phyloP scores from a whole-genome alignment of 202 grass and related monocot species.

The Thinopyrum obtusiflorum region DNA sequence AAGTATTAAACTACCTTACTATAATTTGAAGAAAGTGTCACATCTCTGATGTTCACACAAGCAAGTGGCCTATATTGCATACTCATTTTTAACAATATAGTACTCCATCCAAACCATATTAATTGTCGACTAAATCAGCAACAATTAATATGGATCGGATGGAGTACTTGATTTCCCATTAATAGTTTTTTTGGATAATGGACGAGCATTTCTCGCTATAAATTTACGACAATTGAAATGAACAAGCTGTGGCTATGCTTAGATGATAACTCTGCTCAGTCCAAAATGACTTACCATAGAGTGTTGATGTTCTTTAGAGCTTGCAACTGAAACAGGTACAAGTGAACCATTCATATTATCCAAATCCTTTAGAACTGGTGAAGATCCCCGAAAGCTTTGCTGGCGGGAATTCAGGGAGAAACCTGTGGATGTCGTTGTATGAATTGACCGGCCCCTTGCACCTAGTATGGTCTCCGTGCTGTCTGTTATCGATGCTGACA shows the following conservation, averaged over 20 bases:
- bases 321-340: not conserved
- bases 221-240: too few relatives aligned
- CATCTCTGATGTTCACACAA: too few relatives aligned
- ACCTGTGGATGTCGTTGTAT: not conserved
- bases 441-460: not conserved
- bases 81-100: not conserved
- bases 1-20: not conserved
- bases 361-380: not conserved
- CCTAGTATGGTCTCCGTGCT: not conserved
- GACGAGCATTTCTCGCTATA: not conserved
- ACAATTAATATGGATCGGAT: too few relatives aligned
- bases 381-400: not conserved
- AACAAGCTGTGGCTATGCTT: not conserved
- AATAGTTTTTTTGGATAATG: not conserved
- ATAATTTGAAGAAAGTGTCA: too few relatives aligned
- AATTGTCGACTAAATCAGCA: too few relatives aligned
- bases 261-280: not conserved
- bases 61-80: not conserved
- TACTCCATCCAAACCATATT: too few relatives aligned
- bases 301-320: conserved; percentile 23
- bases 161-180: not conserved
- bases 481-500: not conserved
- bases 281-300: conserved; percentile 18
- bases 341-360: conserved; percentile 14
- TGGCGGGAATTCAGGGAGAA: conserved; percentile 10